phyloP scores from a whole-genome alignment of 1,284 basidiomycete species.

The Coriolopsis trogii region DNA sequence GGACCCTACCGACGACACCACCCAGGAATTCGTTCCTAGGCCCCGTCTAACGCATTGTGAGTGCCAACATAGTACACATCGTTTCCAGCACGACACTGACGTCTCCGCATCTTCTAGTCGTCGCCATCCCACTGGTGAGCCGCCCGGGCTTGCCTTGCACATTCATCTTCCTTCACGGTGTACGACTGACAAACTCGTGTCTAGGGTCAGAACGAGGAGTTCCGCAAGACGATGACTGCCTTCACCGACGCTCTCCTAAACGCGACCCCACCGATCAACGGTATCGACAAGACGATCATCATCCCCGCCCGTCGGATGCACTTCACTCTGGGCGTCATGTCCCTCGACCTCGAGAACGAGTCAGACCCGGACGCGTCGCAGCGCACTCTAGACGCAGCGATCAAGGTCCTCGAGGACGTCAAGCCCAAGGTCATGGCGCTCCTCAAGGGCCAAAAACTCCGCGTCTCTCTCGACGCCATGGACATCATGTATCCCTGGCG shows the following conservation, averaged over 20 bases:
- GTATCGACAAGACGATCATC: slow-evolving; percentile 60
- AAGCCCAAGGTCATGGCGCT: slow-evolving; percentile 43
- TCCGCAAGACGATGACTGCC: slow-evolving; percentile 43
- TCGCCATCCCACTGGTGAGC: slow-evolving; percentile 26
- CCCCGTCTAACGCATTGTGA: slow-evolving; percentile 33
- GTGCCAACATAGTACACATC: background rate
- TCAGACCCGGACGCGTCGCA: background rate
- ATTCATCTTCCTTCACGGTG: background rate
- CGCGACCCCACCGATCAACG: slow-evolving; percentile 44
- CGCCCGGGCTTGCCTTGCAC: no score
- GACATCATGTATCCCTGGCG: slow-evolving; percentile 52
- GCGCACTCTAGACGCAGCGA: slow-evolving; percentile 47
- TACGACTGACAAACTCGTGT: background rate
- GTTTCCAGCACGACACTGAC: background rate
- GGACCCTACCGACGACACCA: background rate
- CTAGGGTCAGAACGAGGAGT: slow-evolving; percentile 54
- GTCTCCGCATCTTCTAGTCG: slow-evolving; percentile 16
- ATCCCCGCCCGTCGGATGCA: slow-evolving; percentile 66
- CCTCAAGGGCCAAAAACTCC: slow-evolving; percentile 32
- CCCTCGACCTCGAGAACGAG: slow-evolving; percentile 36
- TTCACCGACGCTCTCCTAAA: slow-evolving; percentile 50
- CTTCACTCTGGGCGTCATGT: slow-evolving; percentile 73
- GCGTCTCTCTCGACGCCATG: slow-evolving; percentile 51
- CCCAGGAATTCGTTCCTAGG: slow-evolving; percentile 11
- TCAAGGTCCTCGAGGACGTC: slow-evolving; percentile 50